These are phyloP conservation scores for Globisporangium emineosum DNA, from an alignment of 352 stramenopile species.

Conservation along the genomic window DNA sequence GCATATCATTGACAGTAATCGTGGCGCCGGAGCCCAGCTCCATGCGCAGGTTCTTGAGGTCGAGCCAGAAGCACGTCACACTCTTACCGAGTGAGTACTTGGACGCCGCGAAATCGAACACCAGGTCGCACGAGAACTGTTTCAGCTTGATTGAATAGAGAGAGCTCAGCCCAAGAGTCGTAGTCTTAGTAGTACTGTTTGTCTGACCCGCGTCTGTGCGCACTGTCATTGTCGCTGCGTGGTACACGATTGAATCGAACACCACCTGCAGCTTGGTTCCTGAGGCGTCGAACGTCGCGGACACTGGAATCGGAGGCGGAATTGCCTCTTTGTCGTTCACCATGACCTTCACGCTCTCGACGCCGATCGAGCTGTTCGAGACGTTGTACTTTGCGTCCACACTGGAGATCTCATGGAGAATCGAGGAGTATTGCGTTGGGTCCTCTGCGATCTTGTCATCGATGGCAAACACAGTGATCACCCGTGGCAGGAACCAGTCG, in stretches of 20 bases:
- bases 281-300: constrained; percentile 46
- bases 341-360: constrained; percentile 43
- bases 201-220: not conserved
- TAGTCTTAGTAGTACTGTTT: not conserved
- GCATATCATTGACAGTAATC: constrained; percentile 32
- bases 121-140: constrained; percentile 43
- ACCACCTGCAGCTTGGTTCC: constrained; percentile 49
- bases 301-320: constrained; percentile 44
- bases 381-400: constrained; percentile 60
- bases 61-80: constrained; percentile 48
- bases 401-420: constrained; percentile 42
- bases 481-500: constrained; percentile 44
- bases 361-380: constrained; percentile 43
- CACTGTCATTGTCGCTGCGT: constrained; percentile 59
- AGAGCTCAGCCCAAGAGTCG: not conserved
- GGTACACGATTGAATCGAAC: constrained; percentile 70
- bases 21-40: constrained; percentile 42
- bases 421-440: constrained; percentile 51
- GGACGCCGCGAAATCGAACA: constrained; percentile 36
- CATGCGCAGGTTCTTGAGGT: constrained; percentile 48
- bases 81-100: constrained; percentile 39
- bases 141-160: constrained; percentile 35
- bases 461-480: constrained; percentile 56
- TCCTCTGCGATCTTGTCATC: constrained; percentile 59
- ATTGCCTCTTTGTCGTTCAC: constrained; percentile 65